Evolutionary conservation across 257 asterid species (phyloP), one percentile per base, ranked within the genome.

Genomic region (Nemophila menziesii): DNA sequence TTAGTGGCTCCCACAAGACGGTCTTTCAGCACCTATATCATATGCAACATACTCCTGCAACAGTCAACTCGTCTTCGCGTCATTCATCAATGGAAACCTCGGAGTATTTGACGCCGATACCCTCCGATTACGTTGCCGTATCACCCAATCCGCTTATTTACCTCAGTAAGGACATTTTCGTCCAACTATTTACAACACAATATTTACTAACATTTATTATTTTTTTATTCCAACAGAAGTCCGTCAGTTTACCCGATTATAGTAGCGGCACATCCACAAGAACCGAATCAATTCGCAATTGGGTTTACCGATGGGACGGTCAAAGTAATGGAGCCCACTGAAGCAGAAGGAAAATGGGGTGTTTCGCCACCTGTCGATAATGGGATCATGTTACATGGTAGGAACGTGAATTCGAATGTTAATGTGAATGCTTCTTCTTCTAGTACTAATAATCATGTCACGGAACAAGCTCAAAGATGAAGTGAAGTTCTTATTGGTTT

Each of bases 1-100:
- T 58, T 63, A 90, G 99, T 90, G 99, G 99, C 64, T 90, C 49
- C 94, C 99, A 4, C 96, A 90, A 68, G 96, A 81, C 20, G 58
- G 68, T 49, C 94, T 90, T 39, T 72, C 96, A 3, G 92, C 98
- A 4, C 89, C 96, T 17, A 81, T 90, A 61, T 72, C 96, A 10
- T 90, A 79, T 40, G 99, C 99, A 4, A 62, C 80, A 1, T 90
- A 81, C 71, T 81, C 99, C 16, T 85, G 99, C 79, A 90, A 90
- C 62, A 85, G 99, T 60, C 82, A 67, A 60, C 74, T 90, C 22
- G 80, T 90, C 42, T 81, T 56, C 64, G 94, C 99, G 55, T 79
- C 96, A 42, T 90, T 85, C 54, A 52, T 72, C 42, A 94, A 90
- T 43, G 99, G 99, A 16, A 81, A 72, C 34, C 26, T 81, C 38